A percentile compares a stretch with the other conserved stretches of the same genome.
Evolutionary conservation across 352 stramenopile genomes (phyloP).

Genomic region (Pythium aristosporum): DNA sequence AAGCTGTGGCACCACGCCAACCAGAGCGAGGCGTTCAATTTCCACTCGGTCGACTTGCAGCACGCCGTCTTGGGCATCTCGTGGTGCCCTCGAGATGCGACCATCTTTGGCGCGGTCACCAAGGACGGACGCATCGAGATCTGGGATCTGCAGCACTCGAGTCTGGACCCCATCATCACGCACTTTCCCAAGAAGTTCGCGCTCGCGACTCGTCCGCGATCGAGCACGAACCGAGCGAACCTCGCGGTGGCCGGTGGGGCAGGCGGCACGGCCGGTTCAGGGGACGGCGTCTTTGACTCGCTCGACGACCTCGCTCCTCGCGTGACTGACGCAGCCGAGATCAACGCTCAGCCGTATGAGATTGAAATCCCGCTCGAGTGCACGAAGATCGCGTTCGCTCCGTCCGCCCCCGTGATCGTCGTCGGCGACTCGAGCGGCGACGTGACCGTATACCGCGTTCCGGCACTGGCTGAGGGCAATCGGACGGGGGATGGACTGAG

Average conservation of each 20-base stretch:
- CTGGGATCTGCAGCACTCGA: conserved; percentile 87
- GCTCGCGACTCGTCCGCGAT: conserved; percentile 9
- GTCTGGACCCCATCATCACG: conserved; percentile 80
- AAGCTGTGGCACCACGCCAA: conserved; percentile 83
- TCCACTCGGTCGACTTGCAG: conserved; percentile 72
- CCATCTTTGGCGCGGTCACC: conserved; percentile 82
- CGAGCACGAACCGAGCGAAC: conserved; percentile 17
- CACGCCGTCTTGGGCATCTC: conserved; percentile 82
- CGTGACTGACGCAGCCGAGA: not conserved
- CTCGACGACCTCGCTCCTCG: conserved; percentile 7
- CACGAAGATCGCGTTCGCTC: conserved; percentile 70
- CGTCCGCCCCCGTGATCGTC: conserved; percentile 66
- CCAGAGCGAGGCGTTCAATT: conserved; percentile 55
- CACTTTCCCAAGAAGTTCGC: conserved; percentile 67
- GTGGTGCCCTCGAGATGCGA: conserved; percentile 84
- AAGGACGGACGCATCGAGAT: conserved; percentile 92
- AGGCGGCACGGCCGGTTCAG: too few relatives aligned
- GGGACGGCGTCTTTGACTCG: conserved; percentile 5
- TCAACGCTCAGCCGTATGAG: conserved; percentile 23
- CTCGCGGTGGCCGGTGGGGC: not conserved
- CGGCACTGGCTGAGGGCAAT: conserved; percentile 29
- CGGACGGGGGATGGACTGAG: conserved; percentile 23
- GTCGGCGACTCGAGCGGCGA: conserved; percentile 76
- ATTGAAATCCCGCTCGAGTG: conserved; percentile 46
- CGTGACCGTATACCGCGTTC: conserved; percentile 74